Base-by-base conservation (phyloP, 2,329 filamentous ascomycete species). In the Hymenoscyphus fraxineus region DNA sequence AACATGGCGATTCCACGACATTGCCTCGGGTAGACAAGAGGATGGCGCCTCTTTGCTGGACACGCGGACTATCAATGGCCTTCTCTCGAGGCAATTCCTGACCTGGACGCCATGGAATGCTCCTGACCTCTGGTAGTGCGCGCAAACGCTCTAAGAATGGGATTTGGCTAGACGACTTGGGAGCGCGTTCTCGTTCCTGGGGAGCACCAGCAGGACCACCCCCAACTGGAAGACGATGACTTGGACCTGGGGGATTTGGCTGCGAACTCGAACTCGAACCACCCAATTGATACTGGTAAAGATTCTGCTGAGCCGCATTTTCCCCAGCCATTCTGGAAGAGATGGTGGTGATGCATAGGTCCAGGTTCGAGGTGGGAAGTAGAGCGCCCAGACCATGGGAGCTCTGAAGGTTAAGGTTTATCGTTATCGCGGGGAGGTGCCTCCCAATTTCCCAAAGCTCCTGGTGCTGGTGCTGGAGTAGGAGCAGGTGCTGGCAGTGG, bases 31-130 rank as follows among this genome's bases (percentile, higher is more conserved):
- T 69, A 1, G 67, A 61, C 35, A 73, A 63, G 22, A 73, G 64
- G 40, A 67, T 65, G 15, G 71, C 71, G 4, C 68, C 68, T 19
- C 69, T 61, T 59, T 72, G 67, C 47, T 72, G 68, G 16, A 71
- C 65, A 22, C 71, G 68, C 19, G 64, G 64, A 54, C 72, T 71
- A 22, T 72, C 65, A 22, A 66, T 60, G 22, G 68, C 64, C 56
- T 65, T 66, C 32, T 73, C 72, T 22, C 64, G 64, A 22, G 68
- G 67, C 12, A 73, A 58, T 57, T 68, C 68, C 56, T 71, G 69
- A 19, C 70, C 70, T 35, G 56, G 16, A 13, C 71, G 65, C 72
- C 72, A 73, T 64, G 72, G 72, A 31, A 73, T 66, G 38, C 57
- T 13, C 7, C 72, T 67, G 19, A 72, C 54, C 62, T 67, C 64